Percentiles rank a stretch among this genome's conserved stretches.
Evolutionary conservation across 2,329 filamentous ascomycete species (phyloP).

Genomic region (Sarocladiaceae sp.): DNA sequence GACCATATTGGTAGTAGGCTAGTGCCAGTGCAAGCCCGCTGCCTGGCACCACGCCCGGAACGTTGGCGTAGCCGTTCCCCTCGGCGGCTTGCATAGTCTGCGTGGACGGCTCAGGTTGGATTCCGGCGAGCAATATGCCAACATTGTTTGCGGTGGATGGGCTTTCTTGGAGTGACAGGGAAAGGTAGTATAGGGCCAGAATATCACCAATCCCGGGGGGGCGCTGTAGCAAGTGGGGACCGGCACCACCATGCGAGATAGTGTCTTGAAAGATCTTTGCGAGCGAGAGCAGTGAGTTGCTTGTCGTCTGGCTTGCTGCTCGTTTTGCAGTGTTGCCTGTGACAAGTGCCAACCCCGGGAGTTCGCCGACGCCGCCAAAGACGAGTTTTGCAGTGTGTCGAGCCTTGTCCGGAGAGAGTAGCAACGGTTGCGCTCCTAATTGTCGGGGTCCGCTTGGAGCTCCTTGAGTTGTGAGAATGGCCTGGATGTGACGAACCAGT

Average conservation of each 20-base stretch:
- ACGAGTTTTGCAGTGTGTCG: constrained; percentile 76
- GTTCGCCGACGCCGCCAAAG: constrained; percentile 66
- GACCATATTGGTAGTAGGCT: constrained; percentile 91
- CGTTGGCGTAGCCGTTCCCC: constrained; percentile 26
- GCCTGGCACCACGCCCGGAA: constrained; percentile 76
- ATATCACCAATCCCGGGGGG: constrained; percentile 84
- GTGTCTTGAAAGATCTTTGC: constrained; percentile 98
- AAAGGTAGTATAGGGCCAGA: constrained; percentile 89
- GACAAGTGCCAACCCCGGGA: constrained; percentile 73
- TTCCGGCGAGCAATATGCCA: constrained; percentile 89
- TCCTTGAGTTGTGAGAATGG: constrained; percentile 48
- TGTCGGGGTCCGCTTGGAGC: constrained; percentile 11
- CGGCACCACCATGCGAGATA: constrained; percentile 67
- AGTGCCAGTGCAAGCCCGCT: constrained; percentile 84
- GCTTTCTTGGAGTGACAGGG: constrained; percentile 86
- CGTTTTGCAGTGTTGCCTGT: constrained; percentile 64
- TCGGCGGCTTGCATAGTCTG: constrained; percentile 10
- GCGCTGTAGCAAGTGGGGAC: constrained; percentile 49
- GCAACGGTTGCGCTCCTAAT: constrained; percentile 46
- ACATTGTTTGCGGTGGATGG: constrained; percentile 98
- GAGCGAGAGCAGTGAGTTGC: constrained; percentile 87
- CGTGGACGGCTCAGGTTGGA: constrained; percentile 59
- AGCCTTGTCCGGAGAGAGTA: constrained; percentile 78
- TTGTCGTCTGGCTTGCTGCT: constrained; percentile 85
- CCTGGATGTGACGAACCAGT: constrained; percentile 72